Percentiles rank a stretch among this genome's conserved stretches.
These are phyloP conservation scores for Solanum dulcamara DNA, from an alignment of 257 asterid species.

Conservation along the genomic window DNA sequence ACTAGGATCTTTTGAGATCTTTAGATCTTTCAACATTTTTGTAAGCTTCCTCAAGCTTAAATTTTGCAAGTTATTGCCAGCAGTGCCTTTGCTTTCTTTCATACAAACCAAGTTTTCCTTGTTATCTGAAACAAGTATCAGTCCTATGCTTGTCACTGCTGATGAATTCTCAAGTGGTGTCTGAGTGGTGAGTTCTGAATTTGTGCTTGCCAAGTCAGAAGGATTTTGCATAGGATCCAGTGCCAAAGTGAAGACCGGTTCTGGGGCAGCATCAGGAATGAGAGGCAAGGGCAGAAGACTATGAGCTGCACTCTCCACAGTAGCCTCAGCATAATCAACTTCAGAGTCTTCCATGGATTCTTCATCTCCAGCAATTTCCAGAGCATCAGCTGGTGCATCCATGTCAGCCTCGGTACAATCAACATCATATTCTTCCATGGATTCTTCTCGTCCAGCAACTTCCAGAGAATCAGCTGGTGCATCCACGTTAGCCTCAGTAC, in stretches of 20 bases:
- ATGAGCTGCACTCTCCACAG: background rate
- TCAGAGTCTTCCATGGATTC: background rate
- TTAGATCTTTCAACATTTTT: conserved; percentile 1
- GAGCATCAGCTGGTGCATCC: background rate
- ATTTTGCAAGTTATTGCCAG: conserved; percentile 2
- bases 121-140: conserved; percentile 21
- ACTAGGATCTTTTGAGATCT: conserved; percentile 3
- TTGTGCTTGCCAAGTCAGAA: background rate
- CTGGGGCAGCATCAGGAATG: background rate
- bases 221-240: background rate
- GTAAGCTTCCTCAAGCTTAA: conserved; percentile 22
- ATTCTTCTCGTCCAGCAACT: background rate
- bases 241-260: background rate
- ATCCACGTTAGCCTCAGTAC: background rate
- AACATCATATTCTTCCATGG: background rate
- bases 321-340: background rate
- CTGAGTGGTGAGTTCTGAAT: background rate
- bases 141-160: background rate
- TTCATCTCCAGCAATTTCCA: background rate
- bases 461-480: background rate
- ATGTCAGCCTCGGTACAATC: background rate
- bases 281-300: background rate
- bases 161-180: background rate
- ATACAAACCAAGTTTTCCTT: conserved; percentile 25
- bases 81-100: conserved; percentile 9